Percentiles rank a stretch among this genome's conserved stretches.
phyloP scores from a whole-genome alignment of 495 filamentous ascomycete genomes.

The Hyphodiscus hymeniophilus region DNA sequence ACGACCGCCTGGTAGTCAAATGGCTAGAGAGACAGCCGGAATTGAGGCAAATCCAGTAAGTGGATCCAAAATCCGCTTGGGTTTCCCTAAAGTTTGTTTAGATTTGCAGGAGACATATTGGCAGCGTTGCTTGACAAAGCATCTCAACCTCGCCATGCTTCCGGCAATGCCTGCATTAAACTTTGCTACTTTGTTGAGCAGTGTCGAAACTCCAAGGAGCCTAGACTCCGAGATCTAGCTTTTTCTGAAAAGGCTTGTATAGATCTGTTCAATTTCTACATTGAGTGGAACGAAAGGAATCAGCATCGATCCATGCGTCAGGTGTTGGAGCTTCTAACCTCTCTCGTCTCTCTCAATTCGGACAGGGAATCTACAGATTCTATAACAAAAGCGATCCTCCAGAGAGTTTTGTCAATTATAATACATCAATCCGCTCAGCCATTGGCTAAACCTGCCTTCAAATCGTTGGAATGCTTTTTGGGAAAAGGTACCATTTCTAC shows the following conservation, averaged over 20 bases:
- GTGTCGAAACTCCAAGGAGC: constrained; percentile 36
- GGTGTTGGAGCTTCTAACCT: constrained; percentile 51
- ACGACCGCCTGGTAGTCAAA: constrained; percentile 21
- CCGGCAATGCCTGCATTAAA: constrained; percentile 39
- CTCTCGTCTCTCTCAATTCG: constrained; percentile 43
- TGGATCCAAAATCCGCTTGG: not conserved
- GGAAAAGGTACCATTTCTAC: constrained; percentile 40
- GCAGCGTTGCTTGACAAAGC: constrained; percentile 34
- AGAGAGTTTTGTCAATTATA: constrained; percentile 39
- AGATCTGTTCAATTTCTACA: constrained; percentile 57
- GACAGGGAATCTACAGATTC: constrained; percentile 24
- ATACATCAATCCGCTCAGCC: constrained; percentile 40
- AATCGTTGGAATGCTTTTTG: constrained; percentile 51
- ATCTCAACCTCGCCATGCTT: constrained; percentile 34
- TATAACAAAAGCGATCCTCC: constrained; percentile 32
- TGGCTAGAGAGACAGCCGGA: constrained; percentile 30
- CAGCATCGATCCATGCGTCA: constrained; percentile 70
- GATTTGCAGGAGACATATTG: constrained; percentile 24
- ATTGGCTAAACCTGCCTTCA: constrained; percentile 54
- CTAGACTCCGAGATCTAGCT: constrained; percentile 31
- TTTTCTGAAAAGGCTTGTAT: constrained; percentile 46
- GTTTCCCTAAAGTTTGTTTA: constrained; percentile 3
- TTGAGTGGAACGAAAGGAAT: constrained; percentile 65
- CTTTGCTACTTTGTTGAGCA: constrained; percentile 48
- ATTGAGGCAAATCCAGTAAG: constrained; percentile 24